Percentiles rank a stretch among this genome's conserved stretches.
phyloP scores from a whole-genome alignment of 192 early-diverging fungal genomes.

The Umbelopsis ramanniana region DNA sequence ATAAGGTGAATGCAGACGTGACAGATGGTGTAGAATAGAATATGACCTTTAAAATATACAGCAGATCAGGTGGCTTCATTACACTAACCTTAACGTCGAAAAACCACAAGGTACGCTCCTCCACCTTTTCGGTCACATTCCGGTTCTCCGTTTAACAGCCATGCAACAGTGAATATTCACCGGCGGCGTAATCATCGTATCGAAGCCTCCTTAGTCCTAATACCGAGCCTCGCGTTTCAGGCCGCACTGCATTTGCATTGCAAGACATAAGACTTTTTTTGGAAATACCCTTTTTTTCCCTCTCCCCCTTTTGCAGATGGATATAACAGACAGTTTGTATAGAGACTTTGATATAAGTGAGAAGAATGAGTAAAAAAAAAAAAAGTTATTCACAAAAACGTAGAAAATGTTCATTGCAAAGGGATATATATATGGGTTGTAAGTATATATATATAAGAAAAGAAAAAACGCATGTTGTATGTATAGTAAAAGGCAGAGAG shows the following conservation, averaged over 20 bases:
- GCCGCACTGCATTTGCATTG: background rate
- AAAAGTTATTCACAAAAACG: conserved; percentile 20
- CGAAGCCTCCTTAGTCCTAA: background rate
- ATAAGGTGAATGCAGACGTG: no score
- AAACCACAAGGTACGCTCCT: no score
- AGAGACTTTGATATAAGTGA: background rate
- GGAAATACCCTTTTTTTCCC: background rate
- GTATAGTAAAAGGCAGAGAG: conserved; percentile 17
- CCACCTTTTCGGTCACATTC: background rate
- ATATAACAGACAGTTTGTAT: conserved; percentile 9
- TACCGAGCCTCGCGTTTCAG: background rate
- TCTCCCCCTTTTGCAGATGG: background rate
- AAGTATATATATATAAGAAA: conserved; percentile 11
- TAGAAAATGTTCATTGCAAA: conserved; percentile 15
- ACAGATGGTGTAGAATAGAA: no score
- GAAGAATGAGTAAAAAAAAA: background rate
- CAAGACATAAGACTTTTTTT: background rate
- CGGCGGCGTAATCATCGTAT: background rate
- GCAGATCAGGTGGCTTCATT: no score
- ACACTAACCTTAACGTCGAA: no score
- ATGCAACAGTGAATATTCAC: background rate
- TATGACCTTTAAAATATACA: no score
- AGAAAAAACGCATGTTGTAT: conserved; percentile 14
- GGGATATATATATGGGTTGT: conserved; percentile 9
- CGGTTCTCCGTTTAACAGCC: background rate